Evolutionary conservation across 345 rosid genomes (phyloP).

Genomic region (Gossypium raimondii): DNA sequence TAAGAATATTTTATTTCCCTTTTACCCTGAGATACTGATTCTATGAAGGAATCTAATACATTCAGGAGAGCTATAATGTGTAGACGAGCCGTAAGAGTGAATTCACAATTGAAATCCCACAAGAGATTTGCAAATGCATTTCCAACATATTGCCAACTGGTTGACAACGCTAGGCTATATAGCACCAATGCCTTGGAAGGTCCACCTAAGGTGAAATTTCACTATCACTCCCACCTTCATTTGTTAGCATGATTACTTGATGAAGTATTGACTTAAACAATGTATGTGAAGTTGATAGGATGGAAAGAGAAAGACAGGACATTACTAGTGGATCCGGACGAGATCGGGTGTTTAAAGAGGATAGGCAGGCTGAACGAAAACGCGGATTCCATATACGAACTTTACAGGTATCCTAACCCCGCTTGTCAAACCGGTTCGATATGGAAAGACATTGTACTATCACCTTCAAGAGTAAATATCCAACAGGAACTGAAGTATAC

Average conservation of each 20-base stretch:
- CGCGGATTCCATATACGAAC: constrained; percentile 76
- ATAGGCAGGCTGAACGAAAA: constrained; percentile 65
- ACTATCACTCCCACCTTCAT: not conserved
- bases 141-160: constrained; percentile 69
- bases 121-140: constrained; percentile 85
- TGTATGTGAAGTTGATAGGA: constrained; percentile 71
- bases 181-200: constrained; percentile 78
- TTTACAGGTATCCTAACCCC: constrained; percentile 65
- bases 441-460: constrained; percentile 93
- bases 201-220: constrained; percentile 57
- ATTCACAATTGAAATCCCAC: constrained; percentile 84
- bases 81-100: constrained; percentile 85
- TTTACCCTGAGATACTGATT: constrained; percentile 1
- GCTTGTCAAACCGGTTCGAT: constrained; percentile 66
- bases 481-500: constrained; percentile 68
- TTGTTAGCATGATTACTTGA: not conserved
- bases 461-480: constrained; percentile 78
- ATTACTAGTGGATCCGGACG: constrained; percentile 82
- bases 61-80: constrained; percentile 90
- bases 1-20: not conserved
- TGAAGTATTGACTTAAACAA: constrained; percentile 22
- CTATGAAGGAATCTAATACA: not conserved
- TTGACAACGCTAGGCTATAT: constrained; percentile 80
- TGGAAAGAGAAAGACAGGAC: constrained; percentile 94
- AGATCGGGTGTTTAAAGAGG: constrained; percentile 58